These are phyloP conservation scores for Polytrichum commune DNA, from an alignment of 225 moss, liverwort and hornwort genomes.

Conservation along the genomic window DNA sequence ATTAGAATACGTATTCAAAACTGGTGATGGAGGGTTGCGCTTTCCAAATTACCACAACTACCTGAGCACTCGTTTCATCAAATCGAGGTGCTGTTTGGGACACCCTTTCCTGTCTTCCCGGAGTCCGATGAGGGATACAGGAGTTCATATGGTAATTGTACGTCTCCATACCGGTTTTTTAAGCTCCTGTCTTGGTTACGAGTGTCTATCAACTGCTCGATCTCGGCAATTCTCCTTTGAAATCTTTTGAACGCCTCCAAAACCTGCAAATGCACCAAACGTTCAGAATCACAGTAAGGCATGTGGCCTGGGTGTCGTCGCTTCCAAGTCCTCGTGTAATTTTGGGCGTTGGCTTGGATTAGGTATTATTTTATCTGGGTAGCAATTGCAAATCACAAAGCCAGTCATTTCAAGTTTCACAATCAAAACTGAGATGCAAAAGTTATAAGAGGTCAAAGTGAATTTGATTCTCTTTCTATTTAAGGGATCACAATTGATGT, in stretches of 20 bases:
- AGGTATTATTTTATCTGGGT: too few relatives aligned
- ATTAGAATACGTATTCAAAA: too few relatives aligned
- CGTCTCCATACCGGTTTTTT: constrained; percentile 54
- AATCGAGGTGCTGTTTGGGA: constrained; percentile 53
- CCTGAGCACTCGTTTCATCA: constrained; percentile 21
- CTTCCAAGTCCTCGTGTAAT: not conserved
- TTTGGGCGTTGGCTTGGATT: too few relatives aligned
- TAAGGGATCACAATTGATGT: too few relatives aligned
- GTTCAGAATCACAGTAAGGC: not conserved
- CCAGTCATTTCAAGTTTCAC: too few relatives aligned
- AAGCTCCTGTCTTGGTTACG: constrained; percentile 52
- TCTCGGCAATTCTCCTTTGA: constrained; percentile 29
- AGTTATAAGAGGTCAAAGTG: too few relatives aligned
- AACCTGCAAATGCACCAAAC: constrained; percentile 26
- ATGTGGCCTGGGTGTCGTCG: not conserved
- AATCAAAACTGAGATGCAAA: too few relatives aligned
- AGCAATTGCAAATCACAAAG: too few relatives aligned
- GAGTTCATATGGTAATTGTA: constrained; percentile 64
- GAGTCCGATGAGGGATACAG: constrained; percentile 55
- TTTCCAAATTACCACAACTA: too few relatives aligned
- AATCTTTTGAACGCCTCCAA: constrained; percentile 38
- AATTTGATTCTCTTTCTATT: too few relatives aligned
- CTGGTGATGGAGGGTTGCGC: too few relatives aligned
- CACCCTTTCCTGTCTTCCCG: constrained; percentile 58
- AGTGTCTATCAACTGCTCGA: constrained; percentile 42